A percentile compares a stretch with the other conserved stretches of the same genome.
phyloP scores from a whole-genome alignment of 805 yeast genomes.

The Metschnikowia drakensbergensis region DNA sequence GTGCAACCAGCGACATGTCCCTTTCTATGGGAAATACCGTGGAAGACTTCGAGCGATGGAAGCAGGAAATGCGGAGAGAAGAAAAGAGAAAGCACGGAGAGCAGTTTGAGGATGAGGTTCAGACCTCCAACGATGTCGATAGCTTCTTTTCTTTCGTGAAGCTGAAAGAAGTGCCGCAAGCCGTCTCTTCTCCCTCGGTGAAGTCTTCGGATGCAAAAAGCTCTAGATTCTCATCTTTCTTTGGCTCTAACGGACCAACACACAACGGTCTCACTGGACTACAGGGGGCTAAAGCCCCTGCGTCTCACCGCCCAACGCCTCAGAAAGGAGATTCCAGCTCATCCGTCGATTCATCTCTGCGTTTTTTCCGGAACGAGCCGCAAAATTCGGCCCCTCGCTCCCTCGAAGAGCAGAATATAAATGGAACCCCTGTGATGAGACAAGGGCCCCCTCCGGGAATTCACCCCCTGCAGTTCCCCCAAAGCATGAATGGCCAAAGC shows the following conservation, averaged over 20 bases:
- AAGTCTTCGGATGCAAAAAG: constrained; percentile 24
- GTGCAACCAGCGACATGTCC: constrained; percentile 20
- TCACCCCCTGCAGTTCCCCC: constrained; percentile 1
- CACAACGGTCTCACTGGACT: background rate
- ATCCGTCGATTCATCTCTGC: background rate
- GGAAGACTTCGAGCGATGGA: constrained; percentile 60
- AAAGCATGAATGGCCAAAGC: background rate
- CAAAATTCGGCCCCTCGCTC: background rate
- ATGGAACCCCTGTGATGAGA: background rate
- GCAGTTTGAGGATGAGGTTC: constrained; percentile 12
- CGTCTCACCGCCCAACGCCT: background rate
- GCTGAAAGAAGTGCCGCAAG: constrained; percentile 22
- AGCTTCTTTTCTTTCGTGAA: constrained; percentile 41
- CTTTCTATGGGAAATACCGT: constrained; percentile 48
- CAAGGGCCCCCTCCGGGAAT: constrained; percentile 6
- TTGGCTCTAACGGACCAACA: constrained; percentile 8
- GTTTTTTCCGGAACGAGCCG: constrained; percentile 2
- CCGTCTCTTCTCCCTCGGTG: constrained; percentile 5
- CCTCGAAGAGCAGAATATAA: background rate
- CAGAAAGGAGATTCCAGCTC: background rate
- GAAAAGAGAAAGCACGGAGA: constrained; percentile 48
- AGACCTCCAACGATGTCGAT: constrained; percentile 37
- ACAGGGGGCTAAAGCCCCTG: background rate
- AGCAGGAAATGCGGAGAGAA: constrained; percentile 48
- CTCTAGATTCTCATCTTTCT: constrained; percentile 16